Evolutionary conservation across 2,329 filamentous ascomycete species (phyloP).

Genomic region (Onygenales sp.): DNA sequence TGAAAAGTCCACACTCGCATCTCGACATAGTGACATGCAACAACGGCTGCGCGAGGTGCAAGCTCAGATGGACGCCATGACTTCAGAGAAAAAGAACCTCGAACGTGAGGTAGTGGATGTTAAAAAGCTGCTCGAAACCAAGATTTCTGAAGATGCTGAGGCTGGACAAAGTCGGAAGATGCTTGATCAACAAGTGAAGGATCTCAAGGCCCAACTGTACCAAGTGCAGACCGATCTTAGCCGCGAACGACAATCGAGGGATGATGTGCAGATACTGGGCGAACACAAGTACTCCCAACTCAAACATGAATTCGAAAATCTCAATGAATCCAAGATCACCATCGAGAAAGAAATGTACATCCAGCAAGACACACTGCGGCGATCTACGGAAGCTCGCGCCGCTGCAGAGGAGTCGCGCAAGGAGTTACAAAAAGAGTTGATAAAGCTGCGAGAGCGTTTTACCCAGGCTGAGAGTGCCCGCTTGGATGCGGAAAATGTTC

Average conservation of each 20-base stretch:
- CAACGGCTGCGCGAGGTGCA: conserved; percentile 72
- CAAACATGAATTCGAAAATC: conserved; percentile 71
- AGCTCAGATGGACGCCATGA: conserved; percentile 78
- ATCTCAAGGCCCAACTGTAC: conserved; percentile 78
- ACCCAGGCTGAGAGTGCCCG: conserved; percentile 78
- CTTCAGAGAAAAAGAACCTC: conserved; percentile 71
- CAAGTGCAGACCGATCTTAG: conserved; percentile 81
- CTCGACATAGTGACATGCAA: conserved; percentile 71
- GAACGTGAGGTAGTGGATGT: conserved; percentile 84
- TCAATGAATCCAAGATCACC: conserved; percentile 91
- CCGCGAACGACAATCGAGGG: conserved; percentile 81
- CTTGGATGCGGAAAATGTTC: conserved; percentile 67
- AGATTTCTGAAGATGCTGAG: conserved; percentile 81
- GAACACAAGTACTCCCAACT: conserved; percentile 80
- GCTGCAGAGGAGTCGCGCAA: conserved; percentile 80
- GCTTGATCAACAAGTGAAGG: conserved; percentile 76
- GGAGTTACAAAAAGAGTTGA: conserved; percentile 77
- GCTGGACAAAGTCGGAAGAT: conserved; percentile 71
- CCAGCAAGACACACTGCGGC: conserved; percentile 81
- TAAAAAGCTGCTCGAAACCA: conserved; percentile 74
- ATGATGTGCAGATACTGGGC: conserved; percentile 82
- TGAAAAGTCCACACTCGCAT: conserved; percentile 60
- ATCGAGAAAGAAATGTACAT: conserved; percentile 97
- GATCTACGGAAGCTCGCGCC: conserved; percentile 71
- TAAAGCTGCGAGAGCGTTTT: conserved; percentile 72